These are phyloP conservation scores for Monascus ruber DNA, from an alignment of 2,329 filamentous ascomycete species.

Conservation along the genomic window DNA sequence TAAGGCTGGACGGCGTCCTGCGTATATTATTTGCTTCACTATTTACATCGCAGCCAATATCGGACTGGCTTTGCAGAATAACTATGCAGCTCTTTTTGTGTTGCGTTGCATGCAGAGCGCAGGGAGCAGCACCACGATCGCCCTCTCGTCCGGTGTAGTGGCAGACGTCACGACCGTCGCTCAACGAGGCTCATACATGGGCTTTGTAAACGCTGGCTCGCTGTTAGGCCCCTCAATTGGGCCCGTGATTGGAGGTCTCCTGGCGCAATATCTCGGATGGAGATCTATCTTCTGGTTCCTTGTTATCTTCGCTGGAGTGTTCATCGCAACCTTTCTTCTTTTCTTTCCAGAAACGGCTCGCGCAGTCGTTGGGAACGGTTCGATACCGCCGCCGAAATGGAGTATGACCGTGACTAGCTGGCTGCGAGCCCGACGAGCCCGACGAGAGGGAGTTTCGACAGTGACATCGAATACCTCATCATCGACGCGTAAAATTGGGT, in stretches of 20 bases:
- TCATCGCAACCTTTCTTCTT: conserved; percentile 22
- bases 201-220: conserved; percentile 22
- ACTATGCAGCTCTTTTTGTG: conserved; percentile 26
- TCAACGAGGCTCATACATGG: conserved; percentile 32
- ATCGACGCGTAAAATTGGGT: conserved; percentile 12
- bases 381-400: conserved; percentile 24
- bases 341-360: conserved; percentile 29
- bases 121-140: conserved; percentile 31
- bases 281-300: conserved; percentile 38
- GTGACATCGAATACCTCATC: conserved; percentile 2
- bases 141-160: conserved; percentile 29
- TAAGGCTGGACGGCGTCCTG: conserved; percentile 39
- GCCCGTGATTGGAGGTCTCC: conserved; percentile 24
- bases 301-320: conserved; percentile 33
- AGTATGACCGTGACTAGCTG: conserved; percentile 24
- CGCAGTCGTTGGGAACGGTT: conserved; percentile 28
- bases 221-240: conserved; percentile 23
- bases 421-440: conserved; percentile 14
- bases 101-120: conserved; percentile 31
- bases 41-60: conserved; percentile 34
- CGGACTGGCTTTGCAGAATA: conserved; percentile 27
- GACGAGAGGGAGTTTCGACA: conserved; percentile 3
- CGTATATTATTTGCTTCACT: conserved; percentile 42
- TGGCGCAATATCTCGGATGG: conserved; percentile 29
- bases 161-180: conserved; percentile 27